Evolutionary conservation across 371 early-diverging fungal genomes (phyloP).

Genomic region (Syncephalastrum contaminatum): DNA sequence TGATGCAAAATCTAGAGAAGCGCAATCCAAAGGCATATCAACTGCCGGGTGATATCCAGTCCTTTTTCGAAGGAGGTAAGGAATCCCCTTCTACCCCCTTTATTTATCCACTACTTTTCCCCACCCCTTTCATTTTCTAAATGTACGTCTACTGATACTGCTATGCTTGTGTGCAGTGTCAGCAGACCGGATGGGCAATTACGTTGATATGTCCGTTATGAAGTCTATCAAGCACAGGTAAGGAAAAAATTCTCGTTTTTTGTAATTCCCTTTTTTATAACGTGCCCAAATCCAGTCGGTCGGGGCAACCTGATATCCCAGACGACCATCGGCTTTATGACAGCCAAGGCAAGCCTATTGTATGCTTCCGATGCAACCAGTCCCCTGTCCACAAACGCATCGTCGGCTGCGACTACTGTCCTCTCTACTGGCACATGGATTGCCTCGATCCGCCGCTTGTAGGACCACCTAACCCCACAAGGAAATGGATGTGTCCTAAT

Average conservation of each 20-base stretch:
- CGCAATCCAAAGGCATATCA: slow-evolving; percentile 49
- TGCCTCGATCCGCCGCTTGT: slow-evolving; percentile 78
- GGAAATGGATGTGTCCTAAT: slow-evolving; percentile 88
- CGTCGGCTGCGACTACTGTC: slow-evolving; percentile 84
- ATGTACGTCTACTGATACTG: too few species aligned
- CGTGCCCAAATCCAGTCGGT: slow-evolving; percentile 18
- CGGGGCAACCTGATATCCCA: slow-evolving; percentile 28
- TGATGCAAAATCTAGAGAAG: slow-evolving; percentile 38
- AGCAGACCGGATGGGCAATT: slow-evolving; percentile 59
- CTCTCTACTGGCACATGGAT: slow-evolving; percentile 84
- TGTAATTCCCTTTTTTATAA: neutral
- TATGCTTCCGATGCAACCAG: slow-evolving; percentile 64
- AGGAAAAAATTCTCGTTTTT: slow-evolving; percentile 13
- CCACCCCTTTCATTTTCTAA: slow-evolving; percentile 13
- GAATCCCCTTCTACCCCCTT: too few species aligned
- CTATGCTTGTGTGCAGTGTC: slow-evolving; percentile 37
- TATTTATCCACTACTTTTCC: neutral
- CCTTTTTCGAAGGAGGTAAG: slow-evolving; percentile 56
- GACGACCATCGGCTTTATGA: slow-evolving; percentile 54
- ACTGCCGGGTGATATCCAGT: slow-evolving; percentile 46
- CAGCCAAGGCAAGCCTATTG: slow-evolving; percentile 48
- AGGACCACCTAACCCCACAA: slow-evolving; percentile 54
- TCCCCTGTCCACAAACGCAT: slow-evolving; percentile 54
- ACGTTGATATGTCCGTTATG: slow-evolving; percentile 43
- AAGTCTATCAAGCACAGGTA: slow-evolving; percentile 38